Conservation (phyloP, 2,329 filamentous ascomycete genomes). For the Rugonectria rugulosa region DNA sequence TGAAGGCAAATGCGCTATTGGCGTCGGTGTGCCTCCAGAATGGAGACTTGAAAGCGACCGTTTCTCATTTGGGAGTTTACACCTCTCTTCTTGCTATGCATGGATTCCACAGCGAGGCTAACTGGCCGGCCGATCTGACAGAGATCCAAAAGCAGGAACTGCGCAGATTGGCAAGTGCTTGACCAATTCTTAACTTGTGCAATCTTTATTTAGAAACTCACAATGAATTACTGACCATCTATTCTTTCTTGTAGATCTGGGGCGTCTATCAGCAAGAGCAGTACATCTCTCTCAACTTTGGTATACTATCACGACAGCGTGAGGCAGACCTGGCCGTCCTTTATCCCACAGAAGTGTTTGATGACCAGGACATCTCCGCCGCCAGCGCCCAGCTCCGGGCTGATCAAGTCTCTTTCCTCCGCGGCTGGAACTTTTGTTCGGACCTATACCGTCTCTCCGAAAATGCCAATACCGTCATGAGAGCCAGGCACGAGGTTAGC, state of each 20-base stretch:
- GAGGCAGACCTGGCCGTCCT: neutral
- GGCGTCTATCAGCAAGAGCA: neutral
- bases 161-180: neutral
- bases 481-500: neutral
- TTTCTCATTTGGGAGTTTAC: neutral
- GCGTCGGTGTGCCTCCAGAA: neutral
- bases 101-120: neutral
- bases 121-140: neutral
- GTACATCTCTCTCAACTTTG: neutral
- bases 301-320: neutral
- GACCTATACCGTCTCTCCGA: neutral
- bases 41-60: neutral
- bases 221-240: neutral
- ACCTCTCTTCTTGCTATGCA: neutral
- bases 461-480: neutral
- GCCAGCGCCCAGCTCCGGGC: neutral
- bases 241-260: neutral
- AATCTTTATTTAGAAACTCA: no score
- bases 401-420: neutral
- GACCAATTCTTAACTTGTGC: no score
- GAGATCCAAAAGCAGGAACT: neutral
- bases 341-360: neutral
- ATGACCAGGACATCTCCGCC: neutral
- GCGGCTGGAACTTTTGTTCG: neutral
- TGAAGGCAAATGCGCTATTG: neutral